phyloP scores from a whole-genome alignment of 2,329 filamentous ascomycete genomes.

The Sclerotinia trifoliorum region DNA sequence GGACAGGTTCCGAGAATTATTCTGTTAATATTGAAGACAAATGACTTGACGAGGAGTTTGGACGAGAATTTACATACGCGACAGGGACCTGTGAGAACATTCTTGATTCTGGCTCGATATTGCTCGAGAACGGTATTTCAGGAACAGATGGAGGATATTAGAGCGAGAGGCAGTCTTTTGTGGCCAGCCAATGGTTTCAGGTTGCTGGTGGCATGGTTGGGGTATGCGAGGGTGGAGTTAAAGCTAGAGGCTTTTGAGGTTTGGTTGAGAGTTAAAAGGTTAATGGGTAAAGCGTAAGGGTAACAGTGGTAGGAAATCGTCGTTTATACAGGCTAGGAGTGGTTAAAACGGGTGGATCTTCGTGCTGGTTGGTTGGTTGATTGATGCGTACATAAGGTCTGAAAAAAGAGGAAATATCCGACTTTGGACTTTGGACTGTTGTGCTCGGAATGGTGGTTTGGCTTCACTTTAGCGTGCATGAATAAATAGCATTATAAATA shows the following conservation, averaged over 20 bases:
- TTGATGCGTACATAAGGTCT: not conserved
- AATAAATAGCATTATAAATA: not conserved
- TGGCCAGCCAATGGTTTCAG: slow-evolving; percentile 57
- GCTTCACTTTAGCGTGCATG: not conserved
- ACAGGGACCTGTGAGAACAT: slow-evolving; percentile 62
- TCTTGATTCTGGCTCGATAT: slow-evolving; percentile 68
- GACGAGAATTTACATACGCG: slow-evolving; percentile 85
- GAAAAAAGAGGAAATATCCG: not conserved
- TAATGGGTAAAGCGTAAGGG: slow-evolving; percentile 37
- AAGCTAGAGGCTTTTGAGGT: slow-evolving; percentile 64
- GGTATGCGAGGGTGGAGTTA: slow-evolving; percentile 58
- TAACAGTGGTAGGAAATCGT: not conserved
- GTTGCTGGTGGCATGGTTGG: slow-evolving; percentile 56
- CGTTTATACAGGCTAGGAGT: not conserved
- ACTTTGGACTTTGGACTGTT: not conserved
- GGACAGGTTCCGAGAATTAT: slow-evolving; percentile 90
- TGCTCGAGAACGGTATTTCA: slow-evolving; percentile 65
- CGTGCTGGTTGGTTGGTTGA: not conserved
- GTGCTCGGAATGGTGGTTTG: not conserved
- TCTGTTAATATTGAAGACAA: slow-evolving; percentile 93
- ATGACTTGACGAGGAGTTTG: slow-evolving; percentile 88
- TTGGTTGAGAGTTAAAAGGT: slow-evolving; percentile 56
- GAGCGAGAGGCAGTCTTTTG: slow-evolving; percentile 52
- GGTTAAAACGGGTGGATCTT: not conserved
- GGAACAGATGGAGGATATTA: slow-evolving; percentile 61